These are phyloP conservation scores for Vigna nakashimae DNA, from an alignment of 306 rosid species.

Conservation along the genomic window DNA sequence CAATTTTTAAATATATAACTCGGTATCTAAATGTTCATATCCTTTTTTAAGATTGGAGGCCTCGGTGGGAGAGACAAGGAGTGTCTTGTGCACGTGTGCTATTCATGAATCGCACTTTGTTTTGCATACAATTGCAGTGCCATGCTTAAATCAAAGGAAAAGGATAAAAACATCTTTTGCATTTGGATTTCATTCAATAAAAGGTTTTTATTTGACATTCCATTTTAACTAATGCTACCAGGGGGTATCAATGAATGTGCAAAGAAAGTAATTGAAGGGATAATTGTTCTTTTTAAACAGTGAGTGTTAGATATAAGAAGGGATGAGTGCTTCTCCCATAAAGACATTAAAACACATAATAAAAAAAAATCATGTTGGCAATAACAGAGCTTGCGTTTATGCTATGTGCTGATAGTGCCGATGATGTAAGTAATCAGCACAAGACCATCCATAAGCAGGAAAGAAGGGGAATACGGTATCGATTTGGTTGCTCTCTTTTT, in stretches of 20 bases:
- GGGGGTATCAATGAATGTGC: not conserved
- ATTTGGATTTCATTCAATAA: constrained; percentile 8
- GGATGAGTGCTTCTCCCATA: constrained; percentile 32
- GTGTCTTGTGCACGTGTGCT: not conserved
- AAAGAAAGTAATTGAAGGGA: constrained; percentile 20
- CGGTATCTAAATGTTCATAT: not conserved
- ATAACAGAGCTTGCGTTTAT: constrained; percentile 57
- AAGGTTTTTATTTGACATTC: constrained; percentile 27
- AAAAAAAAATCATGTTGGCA: constrained; percentile 37
- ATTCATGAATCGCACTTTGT: not conserved
- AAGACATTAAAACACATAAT: constrained; percentile 4
- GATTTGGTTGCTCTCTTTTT: not conserved
- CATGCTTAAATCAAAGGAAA: constrained; percentile 12
- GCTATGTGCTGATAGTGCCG: constrained; percentile 60
- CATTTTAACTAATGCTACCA: not conserved
- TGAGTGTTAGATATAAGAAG: not conserved
- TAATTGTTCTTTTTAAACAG: not conserved
- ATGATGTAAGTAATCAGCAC: constrained; percentile 52
- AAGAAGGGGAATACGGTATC: not conserved
- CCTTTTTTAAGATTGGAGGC: not conserved
- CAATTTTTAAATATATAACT: constrained; percentile 6
- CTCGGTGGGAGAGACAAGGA: constrained; percentile 7
- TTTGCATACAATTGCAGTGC: constrained; percentile 6
- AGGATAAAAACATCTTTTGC: constrained; percentile 21
- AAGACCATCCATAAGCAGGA: constrained; percentile 64